Percentiles rank a stretch among this genome's conserved stretches.
phyloP scores from a whole-genome alignment of 129 eudicot species.

The Daucus carota region DNA sequence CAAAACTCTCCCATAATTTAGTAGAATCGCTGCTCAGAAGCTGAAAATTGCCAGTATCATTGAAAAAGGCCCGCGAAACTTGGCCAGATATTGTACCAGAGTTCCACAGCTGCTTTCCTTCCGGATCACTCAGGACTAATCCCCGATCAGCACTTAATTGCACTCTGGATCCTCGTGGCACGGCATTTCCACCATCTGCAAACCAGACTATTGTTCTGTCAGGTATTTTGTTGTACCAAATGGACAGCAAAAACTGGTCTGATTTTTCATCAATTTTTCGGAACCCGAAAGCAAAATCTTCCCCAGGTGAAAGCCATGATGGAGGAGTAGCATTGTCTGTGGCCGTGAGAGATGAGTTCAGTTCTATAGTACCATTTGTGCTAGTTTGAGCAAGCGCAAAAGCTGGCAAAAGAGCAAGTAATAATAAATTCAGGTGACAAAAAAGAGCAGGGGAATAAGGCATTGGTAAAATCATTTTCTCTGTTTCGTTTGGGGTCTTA shows the following conservation, averaged over 20 bases:
- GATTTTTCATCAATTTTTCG: conserved; percentile 9
- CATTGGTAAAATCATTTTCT: background rate
- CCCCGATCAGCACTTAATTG: conserved; percentile 24
- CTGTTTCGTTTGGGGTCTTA: too few species aligned
- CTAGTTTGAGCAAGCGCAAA: conserved; percentile 21
- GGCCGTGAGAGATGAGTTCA: conserved; percentile 34
- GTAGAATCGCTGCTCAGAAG: conserved; percentile 20
- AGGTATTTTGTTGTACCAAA: conserved; percentile 15
- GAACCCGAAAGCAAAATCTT: conserved; percentile 57
- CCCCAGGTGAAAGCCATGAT: conserved; percentile 44
- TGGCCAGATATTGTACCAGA: conserved; percentile 5
- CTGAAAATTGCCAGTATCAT: conserved; percentile 50
- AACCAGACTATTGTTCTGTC: conserved; percentile 40
- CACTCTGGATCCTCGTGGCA: conserved; percentile 32
- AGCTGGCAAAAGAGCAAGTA: background rate
- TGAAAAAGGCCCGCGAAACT: conserved; percentile 28
- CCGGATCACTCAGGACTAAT: conserved; percentile 35
- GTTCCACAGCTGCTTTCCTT: conserved; percentile 26
- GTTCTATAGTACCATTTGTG: conserved; percentile 10
- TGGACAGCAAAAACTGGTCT: conserved; percentile 6
- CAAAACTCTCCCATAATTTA: conserved; percentile 47
- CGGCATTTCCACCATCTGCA: conserved; percentile 2
- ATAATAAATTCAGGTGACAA: background rate
- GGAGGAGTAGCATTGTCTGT: background rate
- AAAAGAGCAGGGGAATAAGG: background rate